phyloP scores from a whole-genome alignment of 2,329 filamentous ascomycete species.

The Didymella segeticola region DNA sequence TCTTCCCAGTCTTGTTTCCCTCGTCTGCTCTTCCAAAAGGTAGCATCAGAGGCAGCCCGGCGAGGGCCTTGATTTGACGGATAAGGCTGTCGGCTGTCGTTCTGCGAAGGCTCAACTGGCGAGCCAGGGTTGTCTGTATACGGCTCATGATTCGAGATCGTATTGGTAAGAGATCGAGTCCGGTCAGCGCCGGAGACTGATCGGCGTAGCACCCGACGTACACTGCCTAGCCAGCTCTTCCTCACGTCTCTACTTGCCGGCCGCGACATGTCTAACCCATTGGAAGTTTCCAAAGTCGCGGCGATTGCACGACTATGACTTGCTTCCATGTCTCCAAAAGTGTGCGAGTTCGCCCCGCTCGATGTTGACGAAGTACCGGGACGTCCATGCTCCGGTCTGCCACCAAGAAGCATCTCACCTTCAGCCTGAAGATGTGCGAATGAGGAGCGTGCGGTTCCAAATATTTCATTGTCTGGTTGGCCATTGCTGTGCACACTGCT shows the following conservation, averaged over 20 bases:
- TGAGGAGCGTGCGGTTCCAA: constrained; percentile 58
- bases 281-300: constrained; percentile 36
- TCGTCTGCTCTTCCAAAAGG: constrained; percentile 51
- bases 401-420: constrained; percentile 59
- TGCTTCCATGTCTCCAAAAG: constrained; percentile 31
- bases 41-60: constrained; percentile 54
- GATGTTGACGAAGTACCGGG: constrained; percentile 41
- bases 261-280: constrained; percentile 27
- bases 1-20: constrained; percentile 54
- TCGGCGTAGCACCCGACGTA: constrained; percentile 45
- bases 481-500: constrained; percentile 48
- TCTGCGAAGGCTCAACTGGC: constrained; percentile 5
- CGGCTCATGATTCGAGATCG: constrained; percentile 33
- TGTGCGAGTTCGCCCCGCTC: constrained; percentile 32
- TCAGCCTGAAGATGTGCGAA: constrained; percentile 59
- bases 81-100: constrained; percentile 27
- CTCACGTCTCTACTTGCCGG: constrained; percentile 33
- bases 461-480: constrained; percentile 56
- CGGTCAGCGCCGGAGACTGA: constrained; percentile 36
- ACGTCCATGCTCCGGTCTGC: constrained; percentile 44
- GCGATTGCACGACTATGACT: constrained; percentile 33
- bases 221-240: constrained; percentile 48
- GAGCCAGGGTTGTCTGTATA: constrained; percentile 40
- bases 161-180: constrained; percentile 35
- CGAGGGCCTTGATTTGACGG: constrained; percentile 42